Evolutionary conservation across 2,329 filamentous ascomycete species (phyloP).

Genomic region (Penicillium sp.): DNA sequence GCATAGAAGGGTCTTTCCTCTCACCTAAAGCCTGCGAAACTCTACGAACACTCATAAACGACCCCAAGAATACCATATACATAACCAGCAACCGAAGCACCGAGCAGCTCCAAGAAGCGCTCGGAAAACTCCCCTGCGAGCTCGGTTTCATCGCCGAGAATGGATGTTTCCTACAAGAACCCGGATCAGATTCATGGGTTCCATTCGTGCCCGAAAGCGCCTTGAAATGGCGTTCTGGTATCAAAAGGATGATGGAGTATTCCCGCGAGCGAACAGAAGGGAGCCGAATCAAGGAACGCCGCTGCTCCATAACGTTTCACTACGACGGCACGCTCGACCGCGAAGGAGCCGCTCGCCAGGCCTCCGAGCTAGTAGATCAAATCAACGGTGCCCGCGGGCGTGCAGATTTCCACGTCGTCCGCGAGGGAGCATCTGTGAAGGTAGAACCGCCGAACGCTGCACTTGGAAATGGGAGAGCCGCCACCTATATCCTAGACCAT

Average conservation of each 20-base stretch:
- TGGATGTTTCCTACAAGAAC: slow-evolving; percentile 78
- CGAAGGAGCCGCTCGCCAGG: slow-evolving; percentile 72
- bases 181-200: slow-evolving; percentile 65
- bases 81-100: slow-evolving; percentile 83
- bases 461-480: slow-evolving; percentile 47
- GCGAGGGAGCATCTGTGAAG: slow-evolving; percentile 72
- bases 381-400: slow-evolving; percentile 87
- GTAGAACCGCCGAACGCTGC: slow-evolving; percentile 76
- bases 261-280: slow-evolving; percentile 86
- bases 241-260: slow-evolving; percentile 78
- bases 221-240: slow-evolving; percentile 73
- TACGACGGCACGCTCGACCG: slow-evolving; percentile 76
- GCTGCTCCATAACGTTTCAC: slow-evolving; percentile 83
- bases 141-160: slow-evolving; percentile 90
- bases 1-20: slow-evolving; percentile 63
- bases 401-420: slow-evolving; percentile 77
- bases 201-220: slow-evolving; percentile 69
- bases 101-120: slow-evolving; percentile 78
- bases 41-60: slow-evolving; percentile 70
- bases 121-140: slow-evolving; percentile 61
- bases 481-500: slow-evolving; percentile 64
- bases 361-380: slow-evolving; percentile 83
- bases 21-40: slow-evolving; percentile 74
- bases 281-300: slow-evolving; percentile 77
- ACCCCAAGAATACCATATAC: slow-evolving; percentile 79